Base-by-base conservation (phyloP, 768 basidiomycete genomes). In the Leccinum disarticulatum region DNA sequence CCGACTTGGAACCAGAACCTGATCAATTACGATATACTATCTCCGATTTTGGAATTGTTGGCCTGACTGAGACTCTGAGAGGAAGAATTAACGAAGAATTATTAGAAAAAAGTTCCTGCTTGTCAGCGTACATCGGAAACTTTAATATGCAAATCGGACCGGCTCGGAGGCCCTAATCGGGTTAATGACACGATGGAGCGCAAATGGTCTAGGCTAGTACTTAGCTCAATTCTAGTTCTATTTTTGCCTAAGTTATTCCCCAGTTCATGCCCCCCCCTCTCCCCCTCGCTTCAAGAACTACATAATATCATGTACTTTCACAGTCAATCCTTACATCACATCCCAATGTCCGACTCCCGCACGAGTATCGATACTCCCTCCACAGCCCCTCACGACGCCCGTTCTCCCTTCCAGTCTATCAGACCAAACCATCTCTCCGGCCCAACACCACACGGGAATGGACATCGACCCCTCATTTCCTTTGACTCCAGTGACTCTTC, bases 401-500 rank as follows among this genome's bases (percentile, higher is more conserved):
- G 10, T 31, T 47, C 14, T 11, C 41, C 33, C 30, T 28, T 25
- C 27, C 30, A 41, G 3, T 3, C 59, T 48, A 4, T 3, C 38
- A 43, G 7, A 13, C 10, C 19, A 27, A 41, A 55, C 25, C 31
- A 19, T 14, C 11, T 15, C 15, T 36, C 46, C 7, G 8, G 10
- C 38, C 30, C 54, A 15, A 11, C 52, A 14, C 25, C 52, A 10
- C 25, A 13, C 41, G 57, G 57, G 48, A 17, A 14, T 4, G 31
- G 52, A 5, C 6, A 38, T 54, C 46, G 14, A 11, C 35, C 38
- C 6, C 56, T 50, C 8, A 15, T 50, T 19, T 57, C 59, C 43
- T n/a, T 35, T 0, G 65, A 70, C 62, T 66, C 68, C 41, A 58
- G 52, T 3, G 60, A 61, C 17, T 30, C 64, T 25, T 56, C 68